Base-by-base conservation (phyloP, 2,329 filamentous ascomycete genomes). In the Colletotrichum karsti region DNA sequence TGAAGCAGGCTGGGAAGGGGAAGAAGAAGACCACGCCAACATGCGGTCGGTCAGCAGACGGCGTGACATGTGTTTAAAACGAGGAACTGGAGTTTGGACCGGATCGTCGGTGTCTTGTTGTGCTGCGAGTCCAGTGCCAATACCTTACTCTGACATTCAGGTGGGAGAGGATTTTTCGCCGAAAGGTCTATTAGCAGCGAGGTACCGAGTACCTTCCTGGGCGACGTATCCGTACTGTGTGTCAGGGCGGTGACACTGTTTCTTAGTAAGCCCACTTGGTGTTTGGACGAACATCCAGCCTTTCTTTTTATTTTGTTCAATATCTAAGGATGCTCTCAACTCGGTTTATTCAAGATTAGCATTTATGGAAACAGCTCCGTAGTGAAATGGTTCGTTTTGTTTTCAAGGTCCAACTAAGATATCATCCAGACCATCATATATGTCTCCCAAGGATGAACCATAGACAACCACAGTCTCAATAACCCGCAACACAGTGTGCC, bases 1-100 rank as follows among this genome's bases (percentile, higher is more conserved):
- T 84, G 80, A 73, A 71, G 73, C 74, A 66, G 63, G 69, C 64
- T 62, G 54, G 42, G 56, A 68, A 58, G 54, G 46, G 58, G 67
- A 56, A 35, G 63, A 69, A 50, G 58, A 51, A 28, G 69, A 72
- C 62, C 46, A 69, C 57, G 56, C 59, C 65, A 56, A 70, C 63
- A 69, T 67, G 64, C 56, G 67, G 67, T 66, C 62, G 69, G 69
- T 65, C 61, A 69, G 66, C 61, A 69, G 61, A 44, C 53, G 63
- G 66, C 58, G 42, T 69, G 66, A 62, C 55, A 70, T 60, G 61
- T 66, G 66, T 58, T 62, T 48, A 59, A 54, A 39, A 61, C 55
- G 60, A 61, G 28, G 65, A 41, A 54, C 69, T 69, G 28, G 65
- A 41, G 58, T 70, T 69, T 69, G 50, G 59, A 30, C 60, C 68